These are phyloP conservation scores for Metroxylon sagu DNA, from an alignment of 176 grass and related monocot genomes.

Conservation along the genomic window DNA sequence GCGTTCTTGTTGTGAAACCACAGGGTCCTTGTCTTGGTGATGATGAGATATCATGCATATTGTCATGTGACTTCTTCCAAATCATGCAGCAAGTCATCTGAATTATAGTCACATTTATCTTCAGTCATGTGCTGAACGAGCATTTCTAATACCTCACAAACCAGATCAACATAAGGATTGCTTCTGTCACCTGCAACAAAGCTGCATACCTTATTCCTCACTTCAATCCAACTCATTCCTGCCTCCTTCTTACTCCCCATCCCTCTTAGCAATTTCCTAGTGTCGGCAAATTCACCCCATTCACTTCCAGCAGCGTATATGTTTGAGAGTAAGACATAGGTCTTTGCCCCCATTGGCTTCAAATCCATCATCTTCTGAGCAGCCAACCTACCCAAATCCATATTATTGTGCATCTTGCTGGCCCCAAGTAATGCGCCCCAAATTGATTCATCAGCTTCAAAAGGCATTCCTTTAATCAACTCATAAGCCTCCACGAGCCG, in stretches of 20 bases:
- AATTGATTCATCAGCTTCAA: conserved; percentile 46
- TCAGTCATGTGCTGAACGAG: conserved; percentile 46
- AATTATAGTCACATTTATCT: conserved; percentile 7
- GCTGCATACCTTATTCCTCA: conserved; percentile 29
- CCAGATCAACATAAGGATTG: conserved; percentile 31
- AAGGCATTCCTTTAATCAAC: conserved; percentile 35
- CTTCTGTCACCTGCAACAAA: conserved; percentile 42
- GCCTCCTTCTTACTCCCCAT: conserved; percentile 34
- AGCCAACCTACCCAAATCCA: conserved; percentile 30
- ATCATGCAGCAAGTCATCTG: neutral
- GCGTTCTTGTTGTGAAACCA: too few species aligned
- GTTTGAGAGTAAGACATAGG: conserved; percentile 43
- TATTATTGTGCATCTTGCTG: conserved; percentile 49
- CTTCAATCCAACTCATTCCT: conserved; percentile 47
- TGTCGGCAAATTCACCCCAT: conserved; percentile 44
- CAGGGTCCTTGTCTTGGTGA: too few species aligned
- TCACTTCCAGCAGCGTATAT: conserved; percentile 51
- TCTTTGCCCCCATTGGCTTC: conserved; percentile 29
- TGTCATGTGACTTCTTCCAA: neutral
- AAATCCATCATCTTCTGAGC: conserved; percentile 46
- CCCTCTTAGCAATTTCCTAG: conserved; percentile 32
- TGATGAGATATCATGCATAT: too few species aligned
- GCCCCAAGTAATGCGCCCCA: conserved; percentile 51
- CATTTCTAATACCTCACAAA: conserved; percentile 28
- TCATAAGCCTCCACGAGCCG: conserved; percentile 33